phyloP scores from a whole-genome alignment of 768 basidiomycete genomes.

The Naematelia encephala region DNA sequence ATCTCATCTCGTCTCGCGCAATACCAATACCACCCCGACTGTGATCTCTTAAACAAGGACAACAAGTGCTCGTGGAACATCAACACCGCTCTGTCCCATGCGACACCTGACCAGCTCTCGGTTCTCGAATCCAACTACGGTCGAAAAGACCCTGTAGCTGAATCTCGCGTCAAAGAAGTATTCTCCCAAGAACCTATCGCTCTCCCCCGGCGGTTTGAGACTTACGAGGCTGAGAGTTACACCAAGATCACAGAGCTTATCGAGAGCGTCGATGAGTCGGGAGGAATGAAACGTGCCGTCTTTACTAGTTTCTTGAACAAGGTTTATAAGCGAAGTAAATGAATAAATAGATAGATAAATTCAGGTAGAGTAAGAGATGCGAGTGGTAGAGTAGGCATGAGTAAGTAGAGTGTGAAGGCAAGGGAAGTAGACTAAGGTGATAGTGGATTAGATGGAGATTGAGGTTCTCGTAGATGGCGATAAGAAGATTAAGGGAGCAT shows the following conservation, averaged over 20 bases:
- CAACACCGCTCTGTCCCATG: slow-evolving; percentile 69
- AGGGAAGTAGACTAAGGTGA: too few relatives aligned
- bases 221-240: slow-evolving; percentile 76
- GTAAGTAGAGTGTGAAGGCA: too few relatives aligned
- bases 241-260: slow-evolving; percentile 66
- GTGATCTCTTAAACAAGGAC: slow-evolving; percentile 54
- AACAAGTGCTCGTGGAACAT: slow-evolving; percentile 99
- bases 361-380: slow-evolving; percentile 9
- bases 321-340: slow-evolving; percentile 67
- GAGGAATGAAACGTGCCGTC: slow-evolving; percentile 61
- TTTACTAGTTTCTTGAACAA: slow-evolving; percentile 84
- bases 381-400: background rate
- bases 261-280: slow-evolving; percentile 60
- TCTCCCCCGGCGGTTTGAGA: slow-evolving; percentile 61
- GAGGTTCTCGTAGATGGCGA: too few relatives aligned
- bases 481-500: too few relatives aligned
- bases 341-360: too few relatives aligned
- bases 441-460: too few relatives aligned
- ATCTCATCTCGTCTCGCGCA: too few relatives aligned
- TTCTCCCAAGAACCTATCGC: slow-evolving; percentile 68
- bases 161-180: slow-evolving; percentile 64
- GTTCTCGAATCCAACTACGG: slow-evolving; percentile 63
- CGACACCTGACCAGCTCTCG: slow-evolving; percentile 53
- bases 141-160: slow-evolving; percentile 58
- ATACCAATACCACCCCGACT: too few relatives aligned